These are phyloP conservation scores for Leccinum uliginosum DNA, from an alignment of 768 basidiomycete genomes.

Conservation along the genomic window DNA sequence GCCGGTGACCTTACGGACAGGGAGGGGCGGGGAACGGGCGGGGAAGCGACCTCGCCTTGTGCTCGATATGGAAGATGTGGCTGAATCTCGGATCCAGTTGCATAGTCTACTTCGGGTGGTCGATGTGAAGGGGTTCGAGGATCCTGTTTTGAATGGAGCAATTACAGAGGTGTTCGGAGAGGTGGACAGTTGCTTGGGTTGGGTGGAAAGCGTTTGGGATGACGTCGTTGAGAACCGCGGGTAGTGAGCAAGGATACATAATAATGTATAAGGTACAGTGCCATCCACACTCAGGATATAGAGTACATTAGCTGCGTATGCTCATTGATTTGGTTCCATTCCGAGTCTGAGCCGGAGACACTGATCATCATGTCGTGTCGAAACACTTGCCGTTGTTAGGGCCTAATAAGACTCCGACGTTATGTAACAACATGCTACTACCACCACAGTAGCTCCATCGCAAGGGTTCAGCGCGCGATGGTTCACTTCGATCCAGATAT, in stretches of 20 bases:
- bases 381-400: too few relatives aligned
- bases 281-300: too few relatives aligned
- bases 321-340: too few relatives aligned
- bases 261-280: not conserved
- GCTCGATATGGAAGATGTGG: slow-evolving; percentile 22
- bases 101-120: slow-evolving; percentile 7
- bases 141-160: slow-evolving; percentile 46
- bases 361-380: too few relatives aligned
- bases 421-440: not conserved
- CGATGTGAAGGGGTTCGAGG: slow-evolving; percentile 64
- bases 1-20: slow-evolving; percentile 32
- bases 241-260: not conserved
- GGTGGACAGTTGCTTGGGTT: slow-evolving; percentile 41
- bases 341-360: too few relatives aligned
- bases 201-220: slow-evolving; percentile 55
- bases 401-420: too few relatives aligned
- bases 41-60: slow-evolving; percentile 26
- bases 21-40: slow-evolving; percentile 20
- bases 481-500: not conserved
- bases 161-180: slow-evolving; percentile 39
- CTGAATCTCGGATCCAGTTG: slow-evolving; percentile 1
- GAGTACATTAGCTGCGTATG: too few relatives aligned
- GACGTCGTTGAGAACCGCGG: slow-evolving; percentile 33
- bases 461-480: not conserved
- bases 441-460: too few relatives aligned